Evolutionary conservation across 176 grass and related monocot genomes (phyloP).

Genomic region (Juncus inflexus): DNA sequence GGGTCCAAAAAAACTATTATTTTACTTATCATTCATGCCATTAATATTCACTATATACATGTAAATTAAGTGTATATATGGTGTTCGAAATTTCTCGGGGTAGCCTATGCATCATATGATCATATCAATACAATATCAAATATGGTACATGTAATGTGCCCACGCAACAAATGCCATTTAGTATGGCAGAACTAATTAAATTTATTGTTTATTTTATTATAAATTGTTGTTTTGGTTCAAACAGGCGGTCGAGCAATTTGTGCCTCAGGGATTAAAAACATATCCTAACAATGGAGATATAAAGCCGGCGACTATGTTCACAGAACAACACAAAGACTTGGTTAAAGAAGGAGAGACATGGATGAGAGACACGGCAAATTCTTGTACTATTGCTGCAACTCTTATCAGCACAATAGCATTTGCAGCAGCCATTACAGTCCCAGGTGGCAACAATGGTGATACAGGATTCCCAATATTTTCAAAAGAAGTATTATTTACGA

Average conservation of each 20-base stretch:
- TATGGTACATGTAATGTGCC: background rate
- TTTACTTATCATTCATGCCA: too few relatives aligned
- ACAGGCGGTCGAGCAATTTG: conserved; percentile 14
- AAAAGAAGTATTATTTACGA: background rate
- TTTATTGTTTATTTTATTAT: background rate
- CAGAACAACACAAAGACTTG: conserved; percentile 14
- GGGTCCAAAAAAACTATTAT: too few relatives aligned
- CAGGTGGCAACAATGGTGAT: conserved; percentile 11
- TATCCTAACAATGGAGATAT: background rate
- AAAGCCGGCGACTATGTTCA: background rate
- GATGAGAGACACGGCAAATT: conserved; percentile 23
- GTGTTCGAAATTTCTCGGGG: background rate
- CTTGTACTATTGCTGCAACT: conserved; percentile 8
- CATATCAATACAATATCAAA: background rate
- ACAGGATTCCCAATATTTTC: conserved; percentile 13
- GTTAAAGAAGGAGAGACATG: conserved; percentile 11
- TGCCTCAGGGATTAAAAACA: background rate
- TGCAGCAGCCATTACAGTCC: conserved; percentile 5
- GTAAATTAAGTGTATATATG: too few relatives aligned
- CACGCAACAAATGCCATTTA: background rate
- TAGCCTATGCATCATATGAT: too few relatives aligned
- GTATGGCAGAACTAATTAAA: background rate
- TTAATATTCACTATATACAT: too few relatives aligned
- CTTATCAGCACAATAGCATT: conserved; percentile 18
- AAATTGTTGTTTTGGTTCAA: background rate